A percentile compares a stretch with the other conserved stretches of the same genome.
Evolutionary conservation across 2,329 filamentous ascomycete genomes (phyloP).

Genomic region (Metarhizium guizhouense): DNA sequence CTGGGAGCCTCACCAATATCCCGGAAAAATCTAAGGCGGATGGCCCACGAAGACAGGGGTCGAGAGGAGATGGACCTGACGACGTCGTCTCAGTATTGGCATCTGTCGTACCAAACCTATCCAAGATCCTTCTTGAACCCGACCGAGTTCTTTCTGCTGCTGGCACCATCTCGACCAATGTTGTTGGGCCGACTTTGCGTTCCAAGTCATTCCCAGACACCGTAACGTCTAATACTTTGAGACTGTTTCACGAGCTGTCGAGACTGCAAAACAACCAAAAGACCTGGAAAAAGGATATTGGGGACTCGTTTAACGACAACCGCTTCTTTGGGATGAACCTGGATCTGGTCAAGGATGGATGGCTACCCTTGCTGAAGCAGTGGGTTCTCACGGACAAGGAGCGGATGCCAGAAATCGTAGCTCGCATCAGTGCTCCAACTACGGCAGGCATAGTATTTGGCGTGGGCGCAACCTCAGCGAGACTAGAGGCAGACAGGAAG

Average conservation of each 20-base stretch:
- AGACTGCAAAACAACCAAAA: constrained; percentile 75
- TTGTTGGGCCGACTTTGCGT: constrained; percentile 73
- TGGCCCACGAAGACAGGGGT: constrained; percentile 23
- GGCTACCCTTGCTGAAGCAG: constrained; percentile 77
- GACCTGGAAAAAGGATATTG: constrained; percentile 84
- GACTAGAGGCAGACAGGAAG: constrained; percentile 89
- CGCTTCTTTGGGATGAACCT: constrained; percentile 71
- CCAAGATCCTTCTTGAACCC: constrained; percentile 73
- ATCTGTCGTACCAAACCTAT: constrained; percentile 68
- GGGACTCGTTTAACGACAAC: constrained; percentile 83
- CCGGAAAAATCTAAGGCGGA: constrained; percentile 27
- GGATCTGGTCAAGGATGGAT: constrained; percentile 58
- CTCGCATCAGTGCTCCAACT: constrained; percentile 72
- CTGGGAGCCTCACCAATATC: constrained; percentile 25
- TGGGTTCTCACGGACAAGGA: constrained; percentile 86
- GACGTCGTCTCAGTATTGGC: constrained; percentile 76
- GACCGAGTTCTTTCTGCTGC: constrained; percentile 76
- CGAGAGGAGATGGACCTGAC: constrained; percentile 39
- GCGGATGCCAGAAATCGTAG: constrained; percentile 70
- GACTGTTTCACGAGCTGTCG: constrained; percentile 67
- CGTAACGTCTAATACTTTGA: constrained; percentile 61
- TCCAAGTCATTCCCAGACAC: constrained; percentile 84
- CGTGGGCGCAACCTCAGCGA: constrained; percentile 88
- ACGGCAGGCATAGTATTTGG: constrained; percentile 96
- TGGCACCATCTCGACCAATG: constrained; percentile 70